phyloP scores from a whole-genome alignment of 2,329 filamentous ascomycete species.

The Colletotrichum incanum region DNA sequence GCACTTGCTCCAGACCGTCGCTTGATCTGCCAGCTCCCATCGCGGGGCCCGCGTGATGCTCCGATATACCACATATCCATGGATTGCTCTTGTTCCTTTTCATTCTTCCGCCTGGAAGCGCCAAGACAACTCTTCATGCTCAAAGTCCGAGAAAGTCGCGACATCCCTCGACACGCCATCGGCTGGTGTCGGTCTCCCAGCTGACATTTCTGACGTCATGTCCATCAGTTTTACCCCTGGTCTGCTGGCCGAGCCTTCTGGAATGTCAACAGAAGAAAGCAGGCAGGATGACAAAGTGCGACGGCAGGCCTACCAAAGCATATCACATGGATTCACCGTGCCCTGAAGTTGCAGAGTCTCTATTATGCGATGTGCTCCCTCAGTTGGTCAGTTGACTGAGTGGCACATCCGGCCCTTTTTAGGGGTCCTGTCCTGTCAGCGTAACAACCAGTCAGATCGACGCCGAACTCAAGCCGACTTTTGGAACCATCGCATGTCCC shows the following conservation, averaged over 20 bases:
- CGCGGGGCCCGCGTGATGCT: constrained; percentile 24
- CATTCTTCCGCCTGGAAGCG: constrained; percentile 2
- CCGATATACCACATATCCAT: constrained; percentile 23
- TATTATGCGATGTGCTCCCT: background rate
- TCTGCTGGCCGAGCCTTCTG: constrained; percentile 25
- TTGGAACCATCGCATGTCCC: background rate
- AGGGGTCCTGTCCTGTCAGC: constrained; percentile 23
- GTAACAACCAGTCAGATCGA: constrained; percentile 4
- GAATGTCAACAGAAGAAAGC: constrained; percentile 7
- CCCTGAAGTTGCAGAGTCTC: background rate
- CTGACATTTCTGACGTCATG: constrained; percentile 36
- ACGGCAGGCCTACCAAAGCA: background rate
- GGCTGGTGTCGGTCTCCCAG: constrained; percentile 7
- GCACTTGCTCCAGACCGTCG: constrained; percentile 28
- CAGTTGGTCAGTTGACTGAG: constrained; percentile 27
- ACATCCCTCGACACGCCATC: background rate
- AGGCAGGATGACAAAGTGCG: constrained; percentile 8
- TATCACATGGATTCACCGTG: constrained; percentile 7
- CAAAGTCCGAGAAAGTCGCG: background rate
- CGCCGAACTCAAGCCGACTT: constrained; percentile 16
- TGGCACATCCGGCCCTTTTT: constrained; percentile 4
- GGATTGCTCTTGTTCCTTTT: constrained; percentile 4
- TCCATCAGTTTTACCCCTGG: background rate
- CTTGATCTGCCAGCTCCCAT: constrained; percentile 32
- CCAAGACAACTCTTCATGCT: constrained; percentile 29